Base-by-base conservation (phyloP, 352 stramenopile genomes). In the Pythium vanterpoolii region DNA sequence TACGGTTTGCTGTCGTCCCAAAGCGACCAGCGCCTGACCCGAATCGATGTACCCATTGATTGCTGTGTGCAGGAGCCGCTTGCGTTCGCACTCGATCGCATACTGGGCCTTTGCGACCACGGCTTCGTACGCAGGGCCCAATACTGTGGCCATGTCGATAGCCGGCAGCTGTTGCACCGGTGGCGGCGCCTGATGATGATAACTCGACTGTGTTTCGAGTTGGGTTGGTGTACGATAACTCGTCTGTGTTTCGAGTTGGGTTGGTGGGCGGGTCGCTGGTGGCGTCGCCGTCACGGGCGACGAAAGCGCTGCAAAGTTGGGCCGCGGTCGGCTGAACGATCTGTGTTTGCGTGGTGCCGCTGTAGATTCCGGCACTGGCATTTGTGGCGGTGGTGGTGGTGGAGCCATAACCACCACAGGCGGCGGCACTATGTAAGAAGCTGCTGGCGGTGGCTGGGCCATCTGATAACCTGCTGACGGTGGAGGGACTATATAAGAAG, bases 31-130 rank as follows among this genome's bases (percentile, higher is more conserved):
- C 62, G 81, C 66, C 43, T 89, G 76, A 1, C 82, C 84, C 2
- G 84, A 81, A 18, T 64, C 48, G 42, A 90, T 88, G 56, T 93
- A 93, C n/a, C 54, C 69, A 54, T 89, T 64, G 50, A 93, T 88
- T 11, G 84, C 79, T 0, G 78, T 85, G 66, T 84, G 70, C 6
- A 83, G 72, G 47, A 88, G 57, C 5, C 82, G 76, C 38, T 60
- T 66, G 10, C 84, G 77, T 60, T 93, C 84, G 44, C 66, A 86
- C 42, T 87, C 70, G 27, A 93, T 92, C 8, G 82, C 84, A 26
- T 70, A 73, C 57, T 90, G 83, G 7, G 82, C 83, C 49, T 86
- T 63, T 16, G 69, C 62, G 11, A 93, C 71, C 9, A 80, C 82
- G 5, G 85, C 58, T 43, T 81, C 67, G 49, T 93, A 93, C 43